Conservation (phyloP, 2,329 filamentous ascomycete species). For the Cladophialophora carrionii region DNA sequence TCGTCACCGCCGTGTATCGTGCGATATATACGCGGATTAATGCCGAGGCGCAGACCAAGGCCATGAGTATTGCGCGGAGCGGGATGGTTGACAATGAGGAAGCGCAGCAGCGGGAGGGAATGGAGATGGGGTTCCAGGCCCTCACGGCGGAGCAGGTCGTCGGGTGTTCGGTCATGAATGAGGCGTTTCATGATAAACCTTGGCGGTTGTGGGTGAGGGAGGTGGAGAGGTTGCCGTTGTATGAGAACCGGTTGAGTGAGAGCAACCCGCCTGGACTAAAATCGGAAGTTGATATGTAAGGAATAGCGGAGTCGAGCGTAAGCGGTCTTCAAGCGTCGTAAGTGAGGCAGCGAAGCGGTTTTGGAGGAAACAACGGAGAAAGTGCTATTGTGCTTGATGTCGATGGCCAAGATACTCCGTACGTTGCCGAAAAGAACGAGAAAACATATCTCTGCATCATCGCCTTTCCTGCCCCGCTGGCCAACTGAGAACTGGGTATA, state of each 20-base stretch:
- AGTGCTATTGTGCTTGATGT: neutral
- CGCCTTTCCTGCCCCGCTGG: too few species aligned
- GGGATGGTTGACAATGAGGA: neutral
- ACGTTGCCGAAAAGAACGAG: neutral
- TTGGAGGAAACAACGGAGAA: neutral
- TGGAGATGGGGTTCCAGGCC: slow-evolving; percentile 22
- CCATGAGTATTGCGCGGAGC: slow-evolving; percentile 38
- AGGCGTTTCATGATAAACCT: slow-evolving; percentile 31
- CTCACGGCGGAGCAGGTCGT: slow-evolving; percentile 29
- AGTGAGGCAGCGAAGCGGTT: neutral
- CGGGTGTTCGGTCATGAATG: slow-evolving; percentile 29
- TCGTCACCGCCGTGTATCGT: slow-evolving; percentile 50
- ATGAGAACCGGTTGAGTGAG: slow-evolving; percentile 33
- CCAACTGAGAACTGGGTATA: neutral
- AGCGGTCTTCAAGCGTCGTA: neutral
- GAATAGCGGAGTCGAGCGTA: neutral
- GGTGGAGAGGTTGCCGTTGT: slow-evolving; percentile 35
- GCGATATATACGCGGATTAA: slow-evolving; percentile 53
- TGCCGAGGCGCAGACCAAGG: slow-evolving; percentile 49
- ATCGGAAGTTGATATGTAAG: too few species aligned
- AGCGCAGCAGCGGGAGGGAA: slow-evolving; percentile 4
- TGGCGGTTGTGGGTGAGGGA: slow-evolving; percentile 37
- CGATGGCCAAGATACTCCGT: neutral
- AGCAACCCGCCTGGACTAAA: neutral
- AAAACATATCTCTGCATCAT: neutral